A percentile compares a stretch with the other conserved stretches of the same genome.
Conservation (phyloP, 225 moss, liverwort and hornwort species). For the Sphagnum tenellum region DNA sequence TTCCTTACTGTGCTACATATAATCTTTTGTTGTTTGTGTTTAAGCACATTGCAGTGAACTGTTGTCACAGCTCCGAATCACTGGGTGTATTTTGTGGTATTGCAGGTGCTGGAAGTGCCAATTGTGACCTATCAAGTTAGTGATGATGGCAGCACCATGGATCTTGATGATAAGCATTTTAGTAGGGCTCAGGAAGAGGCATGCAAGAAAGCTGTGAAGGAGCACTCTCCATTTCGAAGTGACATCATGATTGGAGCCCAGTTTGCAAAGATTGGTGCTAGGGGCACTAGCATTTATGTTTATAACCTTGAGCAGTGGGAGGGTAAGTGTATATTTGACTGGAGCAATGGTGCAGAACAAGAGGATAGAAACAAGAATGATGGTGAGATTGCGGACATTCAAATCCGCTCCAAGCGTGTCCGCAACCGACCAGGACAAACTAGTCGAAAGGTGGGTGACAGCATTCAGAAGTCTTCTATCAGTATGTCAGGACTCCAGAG, state of each 20-base stretch:
- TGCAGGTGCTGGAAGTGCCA: slow-evolving; percentile 66
- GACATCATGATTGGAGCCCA: slow-evolving; percentile 54
- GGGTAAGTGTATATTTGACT: slow-evolving; percentile 43
- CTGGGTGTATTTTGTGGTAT: too few species aligned
- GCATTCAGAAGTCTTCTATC: not conserved
- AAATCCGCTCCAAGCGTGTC: slow-evolving; percentile 50
- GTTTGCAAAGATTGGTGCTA: slow-evolving; percentile 61
- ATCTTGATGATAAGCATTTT: slow-evolving; percentile 46
- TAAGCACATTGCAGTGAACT: too few species aligned
- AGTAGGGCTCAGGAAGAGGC: slow-evolving; percentile 36
- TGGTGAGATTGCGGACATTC: slow-evolving; percentile 27
- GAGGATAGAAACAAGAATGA: not conserved
- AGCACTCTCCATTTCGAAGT: slow-evolving; percentile 56
- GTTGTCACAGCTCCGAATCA: too few species aligned
- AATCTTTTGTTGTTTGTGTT: too few species aligned
- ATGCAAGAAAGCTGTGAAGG: slow-evolving; percentile 53
- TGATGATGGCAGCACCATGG: slow-evolving; percentile 46
- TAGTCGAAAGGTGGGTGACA: slow-evolving; percentile 29
- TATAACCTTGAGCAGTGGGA: slow-evolving; percentile 80
- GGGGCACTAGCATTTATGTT: slow-evolving; percentile 60
- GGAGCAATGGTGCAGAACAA: slow-evolving; percentile 20
- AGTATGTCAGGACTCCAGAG: too few species aligned
- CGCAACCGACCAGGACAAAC: slow-evolving; percentile 80
- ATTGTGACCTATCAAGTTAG: slow-evolving; percentile 60
- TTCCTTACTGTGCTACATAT: too few species aligned